Evolutionary conservation across 164 flowering plant species (phyloP).

Genomic region (Euptelea pleiosperma): DNA sequence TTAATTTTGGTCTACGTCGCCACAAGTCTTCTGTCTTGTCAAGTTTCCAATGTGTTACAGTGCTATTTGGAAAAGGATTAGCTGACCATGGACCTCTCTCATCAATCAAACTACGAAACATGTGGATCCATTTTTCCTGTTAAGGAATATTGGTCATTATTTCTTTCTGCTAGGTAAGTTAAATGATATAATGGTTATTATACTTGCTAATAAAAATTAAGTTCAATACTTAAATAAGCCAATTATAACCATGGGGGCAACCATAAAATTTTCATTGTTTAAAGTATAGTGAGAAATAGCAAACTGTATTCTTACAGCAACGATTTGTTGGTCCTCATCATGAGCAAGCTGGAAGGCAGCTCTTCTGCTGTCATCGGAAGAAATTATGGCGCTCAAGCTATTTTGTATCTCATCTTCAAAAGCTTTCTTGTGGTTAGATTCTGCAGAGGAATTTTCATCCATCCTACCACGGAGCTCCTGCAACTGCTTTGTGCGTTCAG

Average conservation of each 20-base stretch:
- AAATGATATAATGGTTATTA: not conserved
- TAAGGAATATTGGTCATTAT: slow-evolving; percentile 1
- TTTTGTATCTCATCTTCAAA: slow-evolving; percentile 80
- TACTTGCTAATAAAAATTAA: not conserved
- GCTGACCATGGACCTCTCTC: slow-evolving; percentile 99
- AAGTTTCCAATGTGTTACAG: slow-evolving; percentile 82
- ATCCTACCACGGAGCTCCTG: slow-evolving; percentile 53
- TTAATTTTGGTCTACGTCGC: slow-evolving; percentile 88
- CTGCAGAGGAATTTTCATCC: slow-evolving; percentile 53
- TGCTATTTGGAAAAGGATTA: slow-evolving; percentile 76
- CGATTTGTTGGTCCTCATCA: slow-evolving; percentile 91
- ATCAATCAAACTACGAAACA: slow-evolving; percentile 86
- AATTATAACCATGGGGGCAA: not conserved
- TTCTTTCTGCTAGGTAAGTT: not conserved
- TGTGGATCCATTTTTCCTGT: slow-evolving; percentile 94
- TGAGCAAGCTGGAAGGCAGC: slow-evolving; percentile 64
- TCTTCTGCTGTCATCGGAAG: slow-evolving; percentile 79
- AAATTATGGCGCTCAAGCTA: slow-evolving; percentile 50
- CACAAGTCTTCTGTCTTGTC: slow-evolving; percentile 92
- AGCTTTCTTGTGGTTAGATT: slow-evolving; percentile 44
- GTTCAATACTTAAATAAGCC: not conserved
- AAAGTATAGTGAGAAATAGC: not conserved
- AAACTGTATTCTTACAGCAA: slow-evolving; percentile 54
- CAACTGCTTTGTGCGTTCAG: slow-evolving; percentile 64
- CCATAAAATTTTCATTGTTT: not conserved